Evolutionary conservation across 768 basidiomycete genomes (phyloP), one percentile per base, ranked within the genome.

Genomic region (Scleroderma bovista): DNA sequence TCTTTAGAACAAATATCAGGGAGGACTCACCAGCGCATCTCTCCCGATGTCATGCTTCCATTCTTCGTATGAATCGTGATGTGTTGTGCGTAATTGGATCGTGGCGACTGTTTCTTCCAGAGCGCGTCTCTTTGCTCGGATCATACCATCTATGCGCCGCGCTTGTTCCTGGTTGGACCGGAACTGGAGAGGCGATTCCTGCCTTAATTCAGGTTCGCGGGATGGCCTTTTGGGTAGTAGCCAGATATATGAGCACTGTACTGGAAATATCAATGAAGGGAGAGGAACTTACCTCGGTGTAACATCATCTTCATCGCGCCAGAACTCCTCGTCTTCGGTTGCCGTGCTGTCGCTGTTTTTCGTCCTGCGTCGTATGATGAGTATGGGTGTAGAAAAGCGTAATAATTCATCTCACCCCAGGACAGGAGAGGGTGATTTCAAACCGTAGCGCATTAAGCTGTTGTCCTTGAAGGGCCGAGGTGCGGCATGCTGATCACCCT

Each of bases 371-470:
- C n/a, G 10, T 50, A 2, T 13, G 13, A 17, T n/a, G 15, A 12
- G 16, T 11, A n/a, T n/a, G n/a, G 50, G 50, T 51, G 60, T n/a
- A n/a, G n/a, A n/a, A 56, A 29, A 58, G 62, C 8, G 1, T 38
- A 24, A 24, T 20, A 29, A 50, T 37, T n/a, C 40, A 38, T 39
- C 48, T 22, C 44, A 76, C 73, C 68, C 67, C 57, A 72, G 65
- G 10, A 64, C 72, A 24, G 77, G 78, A 0, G 77, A 78, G 10
- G 76, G 72, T 6, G 80, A 77, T 1, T 67, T 59, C 37, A 74
- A 72, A 56, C 75, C 69, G 60, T 80, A 82, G 42, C 76, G 72
- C 81, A 83, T 83, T 29, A n/a, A n/a, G n/a, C 9, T 29, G 26
- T 4, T 9, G 26, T 29, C 26, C 26, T 29, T 4, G 9, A 9